These are phyloP conservation scores for Dipodascus geniculatus DNA, from an alignment of 805 yeast genomes.

Conservation along the genomic window DNA sequence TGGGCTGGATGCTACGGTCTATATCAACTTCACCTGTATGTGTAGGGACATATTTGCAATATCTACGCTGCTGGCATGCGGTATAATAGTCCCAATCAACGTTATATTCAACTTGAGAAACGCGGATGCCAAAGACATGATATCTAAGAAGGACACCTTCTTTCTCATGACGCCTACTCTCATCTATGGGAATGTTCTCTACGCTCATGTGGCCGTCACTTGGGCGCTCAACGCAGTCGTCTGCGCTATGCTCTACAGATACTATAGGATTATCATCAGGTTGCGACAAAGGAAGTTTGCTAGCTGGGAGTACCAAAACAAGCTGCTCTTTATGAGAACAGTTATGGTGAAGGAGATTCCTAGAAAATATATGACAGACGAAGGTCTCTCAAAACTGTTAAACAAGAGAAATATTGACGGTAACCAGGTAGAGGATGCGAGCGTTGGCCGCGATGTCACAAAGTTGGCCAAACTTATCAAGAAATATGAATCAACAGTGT, in stretches of 20 bases:
- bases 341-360: conserved; percentile 24
- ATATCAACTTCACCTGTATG: conserved; percentile 23
- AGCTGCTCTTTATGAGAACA: conserved; percentile 20
- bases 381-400: conserved; percentile 17
- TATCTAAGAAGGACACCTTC: conserved; percentile 23
- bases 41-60: conserved; percentile 21
- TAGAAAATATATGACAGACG: conserved; percentile 13
- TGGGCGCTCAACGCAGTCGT: conserved; percentile 22
- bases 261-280: conserved; percentile 17
- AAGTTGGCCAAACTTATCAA: conserved; percentile 18
- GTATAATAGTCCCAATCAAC: conserved; percentile 27
- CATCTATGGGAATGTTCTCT: conserved; percentile 21
- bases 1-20: conserved; percentile 28
- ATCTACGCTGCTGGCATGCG: conserved; percentile 23
- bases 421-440: conserved; percentile 10
- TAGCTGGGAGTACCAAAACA: conserved; percentile 15
- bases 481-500: conserved; percentile 16
- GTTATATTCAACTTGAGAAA: conserved; percentile 22
- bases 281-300: conserved; percentile 17
- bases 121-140: conserved; percentile 12
- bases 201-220: conserved; percentile 26
- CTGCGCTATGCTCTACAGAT: conserved; percentile 19
- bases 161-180: conserved; percentile 27
- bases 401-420: conserved; percentile 2
- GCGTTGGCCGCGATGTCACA: conserved; percentile 20